Percentiles rank a stretch among this genome's conserved stretches.
These are phyloP conservation scores for Sclerotinia sclerotiorum DNA, from an alignment of 2,329 filamentous ascomycete species.

Conservation along the genomic window DNA sequence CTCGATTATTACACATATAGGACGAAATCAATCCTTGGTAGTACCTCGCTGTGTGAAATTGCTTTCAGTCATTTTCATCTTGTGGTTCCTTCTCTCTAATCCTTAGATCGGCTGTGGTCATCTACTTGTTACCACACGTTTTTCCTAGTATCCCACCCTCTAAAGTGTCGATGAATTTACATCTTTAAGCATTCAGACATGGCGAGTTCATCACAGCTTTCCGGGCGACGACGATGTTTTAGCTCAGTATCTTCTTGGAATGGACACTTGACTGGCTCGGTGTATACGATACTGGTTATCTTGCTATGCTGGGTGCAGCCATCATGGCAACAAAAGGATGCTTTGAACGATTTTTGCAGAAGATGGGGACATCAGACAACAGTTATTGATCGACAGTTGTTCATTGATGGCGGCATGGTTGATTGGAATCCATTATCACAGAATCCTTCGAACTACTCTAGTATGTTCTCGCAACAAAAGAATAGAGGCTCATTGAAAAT, in stretches of 20 bases:
- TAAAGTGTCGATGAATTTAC: neutral
- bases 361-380: slow-evolving; percentile 60
- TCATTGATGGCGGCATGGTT: slow-evolving; percentile 61
- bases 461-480: slow-evolving; percentile 43
- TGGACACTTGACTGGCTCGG: slow-evolving; percentile 18
- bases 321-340: slow-evolving; percentile 48
- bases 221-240: slow-evolving; percentile 4
- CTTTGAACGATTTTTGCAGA: slow-evolving; percentile 54
- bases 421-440: slow-evolving; percentile 53
- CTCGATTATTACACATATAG: slow-evolving; percentile 19
- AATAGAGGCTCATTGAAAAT: neutral
- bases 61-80: slow-evolving; percentile 18
- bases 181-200: slow-evolving; percentile 15
- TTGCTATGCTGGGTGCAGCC: slow-evolving; percentile 26
- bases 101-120: slow-evolving; percentile 7
- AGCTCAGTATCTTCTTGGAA: neutral
- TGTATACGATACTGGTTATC: slow-evolving; percentile 25
- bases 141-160: slow-evolving; percentile 8
- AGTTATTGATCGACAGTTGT: slow-evolving; percentile 58
- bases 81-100: slow-evolving; percentile 18
- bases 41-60: slow-evolving; percentile 6
- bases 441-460: slow-evolving; percentile 54
- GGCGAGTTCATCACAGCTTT: slow-evolving; percentile 15
- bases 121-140: slow-evolving; percentile 11
- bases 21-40: slow-evolving; percentile 16